Percentiles rank a stretch among this genome's conserved stretches.
phyloP scores from a whole-genome alignment of 2,329 filamentous ascomycete genomes.

The Pseudonectria foliicola region DNA sequence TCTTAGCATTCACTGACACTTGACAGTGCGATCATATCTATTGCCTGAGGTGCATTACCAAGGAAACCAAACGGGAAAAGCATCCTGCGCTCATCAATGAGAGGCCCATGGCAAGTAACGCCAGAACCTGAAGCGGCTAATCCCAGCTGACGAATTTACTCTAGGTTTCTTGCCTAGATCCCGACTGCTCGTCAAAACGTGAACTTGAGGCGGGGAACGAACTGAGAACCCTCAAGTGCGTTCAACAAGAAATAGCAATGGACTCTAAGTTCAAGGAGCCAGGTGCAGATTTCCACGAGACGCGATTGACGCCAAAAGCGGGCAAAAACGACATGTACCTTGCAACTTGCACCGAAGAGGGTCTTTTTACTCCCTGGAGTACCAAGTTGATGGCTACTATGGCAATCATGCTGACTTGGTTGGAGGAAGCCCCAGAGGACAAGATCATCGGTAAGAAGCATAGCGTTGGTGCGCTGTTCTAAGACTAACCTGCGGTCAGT shows the following conservation, averaged over 20 bases:
- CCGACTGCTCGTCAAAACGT: background rate
- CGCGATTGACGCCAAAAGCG: slow-evolving; percentile 2
- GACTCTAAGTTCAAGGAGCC: slow-evolving; percentile 5
- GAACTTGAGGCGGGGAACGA: background rate
- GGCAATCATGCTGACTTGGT: slow-evolving; percentile 27
- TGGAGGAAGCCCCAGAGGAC: slow-evolving; percentile 23
- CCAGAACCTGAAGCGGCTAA: background rate
- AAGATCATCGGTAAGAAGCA: slow-evolving; percentile 31
- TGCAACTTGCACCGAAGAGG: slow-evolving; percentile 3
- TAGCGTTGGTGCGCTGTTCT: fast-evolving
- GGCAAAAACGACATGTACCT: slow-evolving; percentile 16
- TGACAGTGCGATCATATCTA: slow-evolving; percentile 28
- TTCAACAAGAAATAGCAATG: fast-evolving
- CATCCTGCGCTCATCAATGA: too few species aligned
- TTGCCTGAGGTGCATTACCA: slow-evolving; percentile 19
- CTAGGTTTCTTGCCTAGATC: background rate
- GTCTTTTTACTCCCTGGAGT: slow-evolving; percentile 15
- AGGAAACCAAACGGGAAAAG: background rate
- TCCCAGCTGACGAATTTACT: background rate
- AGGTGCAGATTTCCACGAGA: slow-evolving; percentile 18
- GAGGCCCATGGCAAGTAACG: too few species aligned
- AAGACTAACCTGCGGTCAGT: slow-evolving; percentile 16
- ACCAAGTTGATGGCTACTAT: slow-evolving; percentile 27
- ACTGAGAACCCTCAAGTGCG: slow-evolving; percentile 1
- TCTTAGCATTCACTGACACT: slow-evolving; percentile 6